phyloP scores from a whole-genome alignment of 176 grass and related monocot species.

The Cenchrus fungigraminus region DNA sequence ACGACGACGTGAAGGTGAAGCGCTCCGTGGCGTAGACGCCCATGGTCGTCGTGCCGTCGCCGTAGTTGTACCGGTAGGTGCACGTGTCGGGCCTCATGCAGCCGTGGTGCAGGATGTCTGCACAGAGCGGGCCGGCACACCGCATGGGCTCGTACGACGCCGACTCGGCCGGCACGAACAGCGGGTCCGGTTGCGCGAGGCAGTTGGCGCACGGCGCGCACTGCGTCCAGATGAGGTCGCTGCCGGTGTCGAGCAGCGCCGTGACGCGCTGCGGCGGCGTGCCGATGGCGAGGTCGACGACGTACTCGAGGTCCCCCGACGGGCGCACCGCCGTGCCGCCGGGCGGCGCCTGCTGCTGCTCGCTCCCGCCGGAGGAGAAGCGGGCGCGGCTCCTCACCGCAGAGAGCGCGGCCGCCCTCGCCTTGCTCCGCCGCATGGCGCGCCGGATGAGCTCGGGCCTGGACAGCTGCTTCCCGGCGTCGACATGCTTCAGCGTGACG shows the following conservation, averaged over 20 bases:
- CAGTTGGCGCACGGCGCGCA: conserved; percentile 62
- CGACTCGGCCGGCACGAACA: conserved; percentile 54
- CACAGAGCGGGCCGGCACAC: conserved; percentile 57
- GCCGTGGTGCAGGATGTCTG: conserved; percentile 32
- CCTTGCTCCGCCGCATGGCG: conserved; percentile 49
- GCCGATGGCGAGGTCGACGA: conserved; percentile 63
- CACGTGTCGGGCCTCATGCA: conserved; percentile 60
- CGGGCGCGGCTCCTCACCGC: not conserved
- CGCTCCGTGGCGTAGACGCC: conserved; percentile 57
- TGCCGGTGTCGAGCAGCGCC: conserved; percentile 57
- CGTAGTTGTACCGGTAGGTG: conserved; percentile 65
- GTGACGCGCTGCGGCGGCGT: conserved; percentile 54
- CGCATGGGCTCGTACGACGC: conserved; percentile 59
- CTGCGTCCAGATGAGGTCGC: conserved; percentile 78
- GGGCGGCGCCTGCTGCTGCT: not conserved
- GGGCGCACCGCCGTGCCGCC: conserved; percentile 38
- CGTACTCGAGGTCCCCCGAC: conserved; percentile 57
- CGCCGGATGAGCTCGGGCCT: conserved; percentile 53
- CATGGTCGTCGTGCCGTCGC: conserved; percentile 49
- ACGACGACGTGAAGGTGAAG: conserved; percentile 63
- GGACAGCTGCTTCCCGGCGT: conserved; percentile 50
- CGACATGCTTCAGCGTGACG: conserved; percentile 50
- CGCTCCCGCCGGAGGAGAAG: not conserved
- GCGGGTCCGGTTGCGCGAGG: conserved; percentile 48
- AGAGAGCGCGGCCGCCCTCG: conserved; percentile 50